Base-by-base conservation (phyloP, 148 eudicot species). In the Amaranthus cruentus region DNA sequence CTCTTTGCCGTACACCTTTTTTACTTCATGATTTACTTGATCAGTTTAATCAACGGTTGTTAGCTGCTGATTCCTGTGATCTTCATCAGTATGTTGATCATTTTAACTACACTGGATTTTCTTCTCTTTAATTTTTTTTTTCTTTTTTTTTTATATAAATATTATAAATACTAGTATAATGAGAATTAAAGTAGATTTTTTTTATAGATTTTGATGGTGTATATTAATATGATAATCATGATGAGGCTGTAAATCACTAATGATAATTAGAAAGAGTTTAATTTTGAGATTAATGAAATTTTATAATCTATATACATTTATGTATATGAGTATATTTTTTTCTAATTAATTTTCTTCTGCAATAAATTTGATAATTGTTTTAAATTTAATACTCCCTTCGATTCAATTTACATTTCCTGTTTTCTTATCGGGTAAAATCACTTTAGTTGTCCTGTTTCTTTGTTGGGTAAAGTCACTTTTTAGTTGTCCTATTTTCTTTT, bases 1-100 rank as follows among this genome's bases (percentile, higher is more conserved):
- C 87, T 0, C 85, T 85, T 10, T 85, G 87, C 55, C 71, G 87
- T 53, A 77, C 81, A 3, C 85, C 79, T 2, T 80, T 85, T 9
- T 61, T 85, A 6, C 69, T 54, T 11, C 64, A 71, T 66, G 64
- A 61, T 58, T 64, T 76, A 43, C 65, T 76, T 52, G 47, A 69
- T 14, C 59, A 76, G 66, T 76, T 76, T 46, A 76, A 76, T 76
- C 83, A 67, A 72, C 79, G 79, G 38, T 69, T 80, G 0, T 70
- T 80, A 48, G 59, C 60, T 21, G 67, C 79, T 53, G 47, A 59
- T 63, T 51, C 60, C 15, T 51, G 5, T 50, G 70, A 57, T 48
- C 57, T 47, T 74, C 53, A 11, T 67, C 65, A 49, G 66, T 69
- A 74, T 61, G 73, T 62, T 48, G 81, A 61, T 13, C 60, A 67